Conservation (phyloP, 305 asterid genomes). For the Solanum hybrid region DNA sequence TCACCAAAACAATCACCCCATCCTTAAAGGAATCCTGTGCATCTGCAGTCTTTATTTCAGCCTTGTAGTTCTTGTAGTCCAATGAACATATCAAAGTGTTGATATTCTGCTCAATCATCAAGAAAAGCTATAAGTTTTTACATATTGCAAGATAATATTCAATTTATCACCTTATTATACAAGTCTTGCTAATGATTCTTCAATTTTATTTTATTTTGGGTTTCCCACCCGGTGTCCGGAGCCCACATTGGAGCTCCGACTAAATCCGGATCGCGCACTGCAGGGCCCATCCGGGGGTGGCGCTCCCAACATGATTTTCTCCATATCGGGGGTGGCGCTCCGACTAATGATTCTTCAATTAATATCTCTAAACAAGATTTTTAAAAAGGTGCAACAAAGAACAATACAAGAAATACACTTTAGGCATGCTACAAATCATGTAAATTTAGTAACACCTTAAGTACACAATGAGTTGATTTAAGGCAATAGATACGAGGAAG, state of each 20-base stretch:
- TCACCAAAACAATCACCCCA: slow-evolving; percentile 71
- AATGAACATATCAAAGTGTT: slow-evolving; percentile 55
- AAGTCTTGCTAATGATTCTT: not conserved
- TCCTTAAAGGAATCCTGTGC: slow-evolving; percentile 56
- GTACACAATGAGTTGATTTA: not conserved
- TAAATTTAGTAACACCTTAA: not conserved
- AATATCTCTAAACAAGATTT: not conserved
- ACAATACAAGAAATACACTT: not conserved
- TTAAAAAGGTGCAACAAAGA: not conserved
- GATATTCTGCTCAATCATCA: slow-evolving; percentile 42
- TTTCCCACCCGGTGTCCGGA: too few relatives aligned
- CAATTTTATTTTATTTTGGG: not conserved
- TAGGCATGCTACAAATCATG: not conserved
- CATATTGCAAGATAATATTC: not conserved
- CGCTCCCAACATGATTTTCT: too few relatives aligned
- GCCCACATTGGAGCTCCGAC: too few relatives aligned
- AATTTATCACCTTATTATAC: not conserved
- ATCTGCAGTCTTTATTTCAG: slow-evolving; percentile 72
- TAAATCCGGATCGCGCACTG: too few relatives aligned
- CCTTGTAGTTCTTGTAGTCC: slow-evolving; percentile 69
- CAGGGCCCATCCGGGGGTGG: too few relatives aligned
- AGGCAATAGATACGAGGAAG: not conserved
- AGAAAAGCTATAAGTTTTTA: not conserved
- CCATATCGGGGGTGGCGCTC: too few relatives aligned
- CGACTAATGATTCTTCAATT: not conserved